These are phyloP conservation scores for Cocos nucifera DNA, from an alignment of 176 grass and related monocot genomes.

Conservation along the genomic window DNA sequence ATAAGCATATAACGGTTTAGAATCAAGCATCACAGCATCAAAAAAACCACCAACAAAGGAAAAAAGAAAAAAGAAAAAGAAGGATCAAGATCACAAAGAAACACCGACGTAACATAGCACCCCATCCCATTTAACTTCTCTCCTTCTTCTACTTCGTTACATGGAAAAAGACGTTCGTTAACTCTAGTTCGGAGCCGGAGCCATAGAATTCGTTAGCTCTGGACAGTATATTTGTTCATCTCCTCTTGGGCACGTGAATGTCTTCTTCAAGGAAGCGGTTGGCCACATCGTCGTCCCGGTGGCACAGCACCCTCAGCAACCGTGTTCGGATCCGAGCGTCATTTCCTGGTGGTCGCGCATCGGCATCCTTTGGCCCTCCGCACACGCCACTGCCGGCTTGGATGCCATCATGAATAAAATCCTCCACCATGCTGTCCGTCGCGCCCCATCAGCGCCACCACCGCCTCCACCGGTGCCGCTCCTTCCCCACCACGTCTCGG, in stretches of 20 bases:
- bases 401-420: constrained; percentile 24
- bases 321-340: constrained; percentile 46
- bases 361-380: constrained; percentile 18
- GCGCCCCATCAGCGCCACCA: constrained; percentile 48
- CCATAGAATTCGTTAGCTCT: no score
- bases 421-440: constrained; percentile 41
- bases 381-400: constrained; percentile 1
- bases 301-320: constrained; percentile 53
- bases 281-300: constrained; percentile 51
- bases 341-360: constrained; percentile 30
- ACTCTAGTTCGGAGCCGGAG: no score
- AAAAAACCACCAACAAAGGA: no score
- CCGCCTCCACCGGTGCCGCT: constrained; percentile 26
- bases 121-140: no score
- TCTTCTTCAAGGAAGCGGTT: constrained; percentile 53
- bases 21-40: no score
- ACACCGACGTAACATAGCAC: no score
- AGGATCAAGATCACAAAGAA: no score
- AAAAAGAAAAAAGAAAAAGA: no score
- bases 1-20: no score
- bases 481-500: constrained; percentile 36
- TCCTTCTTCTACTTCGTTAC: no score
- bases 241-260: constrained; percentile 56
- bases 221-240: background rate
- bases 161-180: no score